phyloP scores from a whole-genome alignment of 148 eudicot genomes.

The Chenopodium berlandieri region DNA sequence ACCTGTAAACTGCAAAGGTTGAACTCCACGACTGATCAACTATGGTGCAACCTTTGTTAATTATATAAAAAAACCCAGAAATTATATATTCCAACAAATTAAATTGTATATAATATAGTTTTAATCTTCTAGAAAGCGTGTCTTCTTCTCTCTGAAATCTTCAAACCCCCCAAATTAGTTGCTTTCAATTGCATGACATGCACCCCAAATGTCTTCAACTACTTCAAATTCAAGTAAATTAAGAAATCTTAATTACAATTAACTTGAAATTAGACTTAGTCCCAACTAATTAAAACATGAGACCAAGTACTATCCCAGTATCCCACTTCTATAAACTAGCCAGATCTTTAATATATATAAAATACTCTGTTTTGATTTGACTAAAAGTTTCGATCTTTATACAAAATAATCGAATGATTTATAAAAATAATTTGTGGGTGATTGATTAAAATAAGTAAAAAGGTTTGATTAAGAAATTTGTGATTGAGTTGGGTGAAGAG shows the following conservation, averaged over 20 bases:
- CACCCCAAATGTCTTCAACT: constrained; percentile 28
- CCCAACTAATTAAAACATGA: constrained; percentile 25
- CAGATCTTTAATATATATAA: background rate
- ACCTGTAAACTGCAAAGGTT: constrained; percentile 24
- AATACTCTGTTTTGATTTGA: background rate
- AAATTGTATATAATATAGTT: constrained; percentile 7
- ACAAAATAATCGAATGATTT: background rate
- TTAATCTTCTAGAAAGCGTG: constrained; percentile 12
- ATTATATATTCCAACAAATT: background rate
- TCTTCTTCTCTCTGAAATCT: constrained; percentile 14
- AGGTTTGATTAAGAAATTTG: background rate
- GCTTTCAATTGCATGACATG: constrained; percentile 32
- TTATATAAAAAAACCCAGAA: background rate
- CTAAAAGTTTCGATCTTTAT: background rate
- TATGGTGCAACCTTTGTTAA: constrained; percentile 8
- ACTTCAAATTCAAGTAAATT: constrained; percentile 9
- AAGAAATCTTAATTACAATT: constrained; percentile 1
- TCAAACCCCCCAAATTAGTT: constrained; percentile 3
- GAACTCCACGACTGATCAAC: constrained; percentile 35
- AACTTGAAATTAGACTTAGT: constrained; percentile 15
- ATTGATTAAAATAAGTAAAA: background rate
- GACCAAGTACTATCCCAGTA: constrained; percentile 28
- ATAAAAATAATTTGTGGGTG: background rate
- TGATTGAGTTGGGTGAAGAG: background rate
- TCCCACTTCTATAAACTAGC: constrained; percentile 16